A percentile compares a stretch with the other conserved stretches of the same genome.
phyloP scores from a whole-genome alignment of 345 rosid species.

The Pistacia integerrima region DNA sequence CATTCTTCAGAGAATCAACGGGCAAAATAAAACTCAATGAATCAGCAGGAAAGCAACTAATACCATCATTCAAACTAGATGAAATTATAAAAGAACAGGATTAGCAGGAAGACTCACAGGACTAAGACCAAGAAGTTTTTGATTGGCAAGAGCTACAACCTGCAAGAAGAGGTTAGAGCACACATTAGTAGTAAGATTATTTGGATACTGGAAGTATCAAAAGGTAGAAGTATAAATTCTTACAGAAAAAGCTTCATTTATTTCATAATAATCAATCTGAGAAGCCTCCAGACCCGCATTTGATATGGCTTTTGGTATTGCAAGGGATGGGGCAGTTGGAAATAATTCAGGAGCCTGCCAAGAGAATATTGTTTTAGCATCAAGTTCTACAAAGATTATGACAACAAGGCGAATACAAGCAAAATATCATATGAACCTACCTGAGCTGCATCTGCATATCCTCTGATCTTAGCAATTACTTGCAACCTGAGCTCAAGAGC shows the following conservation, averaged over 20 bases:
- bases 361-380: slow-evolving; percentile 22
- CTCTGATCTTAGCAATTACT: slow-evolving; percentile 80
- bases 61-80: neutral
- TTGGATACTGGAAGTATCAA: slow-evolving; percentile 3
- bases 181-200: neutral
- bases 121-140: slow-evolving; percentile 69
- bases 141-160: slow-evolving; percentile 92
- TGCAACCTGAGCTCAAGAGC: slow-evolving; percentile 74
- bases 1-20: neutral
- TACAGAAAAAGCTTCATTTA: slow-evolving; percentile 96
- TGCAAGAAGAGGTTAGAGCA: slow-evolving; percentile 31
- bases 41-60: neutral
- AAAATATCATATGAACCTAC: slow-evolving; percentile 30
- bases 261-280: slow-evolving; percentile 89
- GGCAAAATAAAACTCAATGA: neutral
- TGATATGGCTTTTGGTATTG: slow-evolving; percentile 87
- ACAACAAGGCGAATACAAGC: neutral
- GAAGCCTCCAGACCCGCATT: slow-evolving; percentile 81
- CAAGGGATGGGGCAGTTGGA: slow-evolving; percentile 89
- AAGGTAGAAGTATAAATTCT: slow-evolving; percentile 25
- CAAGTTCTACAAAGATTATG: neutral
- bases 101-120: slow-evolving; percentile 58
- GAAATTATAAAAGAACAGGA: slow-evolving; percentile 8
- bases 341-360: slow-evolving; percentile 83
- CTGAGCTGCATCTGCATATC: slow-evolving; percentile 97